Conservation (phyloP, 1,139 yeast species). For the Ogataea hybrid region DNA sequence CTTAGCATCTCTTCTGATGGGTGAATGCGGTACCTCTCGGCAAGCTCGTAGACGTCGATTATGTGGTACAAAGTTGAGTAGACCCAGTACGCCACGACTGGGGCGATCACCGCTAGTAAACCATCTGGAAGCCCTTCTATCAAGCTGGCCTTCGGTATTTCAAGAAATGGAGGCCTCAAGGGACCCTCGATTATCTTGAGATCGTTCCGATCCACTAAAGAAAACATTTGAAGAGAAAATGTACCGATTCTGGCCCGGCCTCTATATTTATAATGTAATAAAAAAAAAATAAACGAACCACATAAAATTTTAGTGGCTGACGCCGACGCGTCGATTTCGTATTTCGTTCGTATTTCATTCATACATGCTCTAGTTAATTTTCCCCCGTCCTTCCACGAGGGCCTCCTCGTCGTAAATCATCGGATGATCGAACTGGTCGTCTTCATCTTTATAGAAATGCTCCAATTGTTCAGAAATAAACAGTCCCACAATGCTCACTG, state of each 20-base stretch:
- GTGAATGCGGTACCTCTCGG: constrained; percentile 84
- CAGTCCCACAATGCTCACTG: constrained; percentile 50
- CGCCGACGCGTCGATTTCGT: constrained; percentile 10
- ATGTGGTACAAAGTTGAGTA: constrained; percentile 72
- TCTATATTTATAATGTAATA: constrained; percentile 1
- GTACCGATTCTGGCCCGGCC: constrained; percentile 2
- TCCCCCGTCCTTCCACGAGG: constrained; percentile 19
- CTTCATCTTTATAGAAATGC: constrained; percentile 19
- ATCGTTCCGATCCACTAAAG: constrained; percentile 22
- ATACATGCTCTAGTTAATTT: constrained; percentile 3
- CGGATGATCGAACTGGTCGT: constrained; percentile 17
- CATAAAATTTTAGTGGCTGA: not conserved
- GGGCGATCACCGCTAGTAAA: constrained; percentile 65
- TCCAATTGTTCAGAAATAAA: constrained; percentile 24
- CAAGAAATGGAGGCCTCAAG: constrained; percentile 14
- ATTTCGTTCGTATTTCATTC: not conserved
- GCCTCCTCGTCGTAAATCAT: constrained; percentile 28
- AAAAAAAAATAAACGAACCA: constrained; percentile 3
- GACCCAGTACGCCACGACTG: constrained; percentile 81
- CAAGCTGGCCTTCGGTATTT: constrained; percentile 38
- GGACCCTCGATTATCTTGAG: constrained; percentile 19
- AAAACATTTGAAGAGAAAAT: constrained; percentile 3
- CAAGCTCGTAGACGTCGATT: constrained; percentile 69
- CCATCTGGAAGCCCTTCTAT: constrained; percentile 70
- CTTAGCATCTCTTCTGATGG: constrained; percentile 80